These are phyloP conservation scores for Trichoderma sp. DNA, from an alignment of 2,329 filamentous ascomycete species.

Conservation along the genomic window DNA sequence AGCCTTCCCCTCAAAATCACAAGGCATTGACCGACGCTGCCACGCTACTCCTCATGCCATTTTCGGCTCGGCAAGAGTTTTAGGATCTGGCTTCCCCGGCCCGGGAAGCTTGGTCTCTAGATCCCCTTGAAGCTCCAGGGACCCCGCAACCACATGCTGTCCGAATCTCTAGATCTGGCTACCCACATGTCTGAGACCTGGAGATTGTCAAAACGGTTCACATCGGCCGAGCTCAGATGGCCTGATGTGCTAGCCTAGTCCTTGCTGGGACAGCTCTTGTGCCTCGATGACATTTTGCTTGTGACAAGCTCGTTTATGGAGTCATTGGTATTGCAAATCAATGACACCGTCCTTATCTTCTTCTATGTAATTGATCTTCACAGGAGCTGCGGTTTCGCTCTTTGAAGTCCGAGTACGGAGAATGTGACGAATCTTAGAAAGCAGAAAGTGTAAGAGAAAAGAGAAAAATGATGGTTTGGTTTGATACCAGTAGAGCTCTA, in stretches of 20 bases:
- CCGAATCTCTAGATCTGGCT: background rate
- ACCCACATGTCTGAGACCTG: background rate
- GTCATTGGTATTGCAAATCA: background rate
- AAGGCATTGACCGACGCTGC: background rate
- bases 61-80: background rate
- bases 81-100: conserved; percentile 1
- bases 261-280: background rate
- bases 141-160: conserved; percentile 7
- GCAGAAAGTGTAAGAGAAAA: background rate
- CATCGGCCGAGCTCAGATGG: background rate
- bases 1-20: conserved; percentile 2
- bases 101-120: background rate
- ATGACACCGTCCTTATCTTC: background rate
- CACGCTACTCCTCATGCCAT: background rate
- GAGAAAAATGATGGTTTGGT: background rate
- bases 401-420: background rate
- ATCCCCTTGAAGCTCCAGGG: background rate
- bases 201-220: background rate
- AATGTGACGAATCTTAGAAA: background rate
- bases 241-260: background rate
- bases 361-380: background rate
- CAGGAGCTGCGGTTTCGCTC: background rate
- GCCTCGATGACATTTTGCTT: background rate
- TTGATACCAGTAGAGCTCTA: background rate
- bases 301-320: background rate